Base-by-base conservation (phyloP, 768 basidiomycete genomes). In the Glaciozyma martinii region DNA sequence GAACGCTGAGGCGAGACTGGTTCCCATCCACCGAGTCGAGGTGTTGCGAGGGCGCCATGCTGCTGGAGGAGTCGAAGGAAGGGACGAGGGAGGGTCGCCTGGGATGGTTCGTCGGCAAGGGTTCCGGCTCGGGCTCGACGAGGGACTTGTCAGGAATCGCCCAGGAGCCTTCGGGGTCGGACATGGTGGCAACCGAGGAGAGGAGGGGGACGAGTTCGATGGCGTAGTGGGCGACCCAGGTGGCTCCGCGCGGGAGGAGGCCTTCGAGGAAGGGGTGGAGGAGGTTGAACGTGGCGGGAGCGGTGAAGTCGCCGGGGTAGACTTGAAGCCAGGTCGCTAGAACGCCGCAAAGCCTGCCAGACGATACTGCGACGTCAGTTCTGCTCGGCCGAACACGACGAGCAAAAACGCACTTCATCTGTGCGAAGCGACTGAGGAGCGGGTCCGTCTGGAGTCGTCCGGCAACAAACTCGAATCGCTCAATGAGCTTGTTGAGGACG, bases 221-320 rank as follows among this genome's bases (percentile, higher is more conserved):
- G 5, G 72, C 71, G 61, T 72, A 72, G 57, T 73, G 74, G 5
- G 61, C 65, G 40, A 73, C 62, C 71, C 71, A 72, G n/a, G 67
- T 66, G 29, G 59, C 58, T 25, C 67, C 65, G 12, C 59, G 53
- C 2, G 66, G 62, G 21, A 72, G 50, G 5, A 74, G 59, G 19
- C n/a, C 29, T 6, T 69, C 63, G 25, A 73, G 54, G 54, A 74
- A 72, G 0, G 58, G 53, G 13, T 62, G 59, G 5, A 73, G 61
- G 10, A 70, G 19, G 10, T 33, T 61, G 40, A 46, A 60, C 5
- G 73, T 71, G 1, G 47, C 13, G 9, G 68, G 54, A 4, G 60
- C 60, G 30, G 55, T 37, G 49, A 74, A 74, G 59, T 74, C 74
- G 56, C 71, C 71, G 1, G 72, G 72, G 49, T 73, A 72, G 25